phyloP scores from a whole-genome alignment of 371 early-diverging fungal species.

The Apophysomyces sp. region DNA sequence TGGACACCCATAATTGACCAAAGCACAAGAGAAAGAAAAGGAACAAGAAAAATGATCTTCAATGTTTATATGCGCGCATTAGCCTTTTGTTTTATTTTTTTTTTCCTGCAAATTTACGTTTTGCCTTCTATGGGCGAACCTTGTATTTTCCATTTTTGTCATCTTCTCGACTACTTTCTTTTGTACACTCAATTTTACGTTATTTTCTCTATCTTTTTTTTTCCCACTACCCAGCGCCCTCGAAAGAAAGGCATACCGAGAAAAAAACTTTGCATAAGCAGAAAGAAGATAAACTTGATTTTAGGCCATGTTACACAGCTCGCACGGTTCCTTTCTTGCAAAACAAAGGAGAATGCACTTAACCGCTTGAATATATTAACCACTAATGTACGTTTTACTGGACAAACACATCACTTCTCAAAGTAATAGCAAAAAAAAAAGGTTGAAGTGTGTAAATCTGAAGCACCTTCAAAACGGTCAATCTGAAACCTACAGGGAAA shows the following conservation, averaged over 20 bases:
- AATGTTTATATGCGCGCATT: background rate
- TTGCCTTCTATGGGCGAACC: background rate
- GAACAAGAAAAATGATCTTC: constrained; percentile 5
- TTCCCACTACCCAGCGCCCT: no score
- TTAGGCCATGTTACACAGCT: background rate
- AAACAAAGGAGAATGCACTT: background rate
- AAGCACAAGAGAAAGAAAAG: constrained; percentile 6
- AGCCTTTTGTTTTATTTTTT: background rate
- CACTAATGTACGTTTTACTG: background rate
- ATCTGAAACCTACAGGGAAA: background rate
- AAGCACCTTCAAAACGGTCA: background rate
- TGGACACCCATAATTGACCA: constrained; percentile 11
- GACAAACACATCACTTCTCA: background rate
- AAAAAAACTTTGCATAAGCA: background rate
- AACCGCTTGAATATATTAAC: background rate
- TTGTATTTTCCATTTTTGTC: background rate
- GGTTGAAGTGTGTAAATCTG: background rate
- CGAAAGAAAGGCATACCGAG: no score
- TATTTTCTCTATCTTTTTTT: background rate
- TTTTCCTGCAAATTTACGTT: background rate
- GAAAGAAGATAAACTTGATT: background rate
- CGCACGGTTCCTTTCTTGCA: background rate
- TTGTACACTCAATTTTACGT: background rate
- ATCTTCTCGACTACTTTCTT: background rate
- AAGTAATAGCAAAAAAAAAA: background rate